Percentiles rank a stretch among this genome's conserved stretches.
Conservation (phyloP, 306 rosid species). For the Quercus rubra region DNA sequence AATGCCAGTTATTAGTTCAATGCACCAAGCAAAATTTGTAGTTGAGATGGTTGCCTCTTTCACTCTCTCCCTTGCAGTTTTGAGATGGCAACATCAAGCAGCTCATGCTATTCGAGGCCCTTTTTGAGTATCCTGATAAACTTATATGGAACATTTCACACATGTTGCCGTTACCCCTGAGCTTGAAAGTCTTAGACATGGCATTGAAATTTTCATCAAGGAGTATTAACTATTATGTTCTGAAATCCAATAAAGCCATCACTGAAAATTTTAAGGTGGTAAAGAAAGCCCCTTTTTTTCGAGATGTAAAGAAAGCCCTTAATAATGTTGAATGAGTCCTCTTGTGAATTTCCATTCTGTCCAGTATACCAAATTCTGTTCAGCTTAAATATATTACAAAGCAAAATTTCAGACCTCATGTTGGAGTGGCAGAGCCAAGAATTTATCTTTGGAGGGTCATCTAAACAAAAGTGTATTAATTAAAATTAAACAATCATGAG, state of each 20-base stretch:
- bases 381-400: conserved; percentile 5
- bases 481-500: too few relatives aligned
- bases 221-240: conserved; percentile 44
- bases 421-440: background rate
- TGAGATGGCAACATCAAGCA: conserved; percentile 58
- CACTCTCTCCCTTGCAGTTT: conserved; percentile 68
- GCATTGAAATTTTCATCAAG: conserved; percentile 60
- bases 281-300: conserved; percentile 20
- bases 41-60: conserved; percentile 79
- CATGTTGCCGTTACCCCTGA: conserved; percentile 67
- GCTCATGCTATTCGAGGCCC: conserved; percentile 72
- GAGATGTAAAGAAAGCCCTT: conserved; percentile 32
- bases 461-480: too few relatives aligned
- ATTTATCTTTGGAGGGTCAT: too few relatives aligned
- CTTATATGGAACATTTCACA: conserved; percentile 68
- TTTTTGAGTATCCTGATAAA: conserved; percentile 57
- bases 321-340: conserved; percentile 70
- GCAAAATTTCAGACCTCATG: background rate
- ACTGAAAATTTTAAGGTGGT: conserved; percentile 61
- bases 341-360: conserved; percentile 36
- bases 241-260: conserved; percentile 44
- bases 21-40: conserved; percentile 75
- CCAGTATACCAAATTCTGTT: conserved; percentile 29
- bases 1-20: conserved; percentile 63
- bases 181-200: conserved; percentile 67